Evolutionary conservation across 148 eudicot species (phyloP), one percentile per base, ranked within the genome.

Genomic region (Arctostaphylos glauca): DNA sequence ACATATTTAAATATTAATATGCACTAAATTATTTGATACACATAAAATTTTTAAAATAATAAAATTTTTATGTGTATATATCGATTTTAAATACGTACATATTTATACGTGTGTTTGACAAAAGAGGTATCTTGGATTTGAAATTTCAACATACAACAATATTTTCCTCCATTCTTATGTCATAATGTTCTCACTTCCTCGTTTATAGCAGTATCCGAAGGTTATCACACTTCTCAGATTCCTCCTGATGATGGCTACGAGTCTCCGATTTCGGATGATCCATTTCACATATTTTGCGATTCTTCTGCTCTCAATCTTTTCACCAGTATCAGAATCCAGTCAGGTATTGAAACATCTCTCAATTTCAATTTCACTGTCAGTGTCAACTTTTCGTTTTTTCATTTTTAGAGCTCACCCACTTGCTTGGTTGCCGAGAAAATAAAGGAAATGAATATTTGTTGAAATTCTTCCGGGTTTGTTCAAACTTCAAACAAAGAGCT

Each of bases 311-410:
- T 76, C 60, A 53, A 48, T 82, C 79, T 50, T 64, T 44, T 76
- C 50, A 8, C 50, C 84, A 62, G 38, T 82, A 10, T 82, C 80
- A 18, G 80, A 41, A 64, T 82, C 74, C 49, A 62, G 53, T 76
- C 83, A 80, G 82, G 82, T 80, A 68, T 46, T 52, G 5, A 31
- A 38, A 6, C 66, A 77, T 55, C 3, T 23, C 4, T 77, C 25
- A 16, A 52, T 16, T 64, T 52, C 76, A 31, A 52, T 66, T 23
- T 54, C 59, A 9, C 49, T 16, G 23, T 31, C 58, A 18, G 14
- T 21, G 58, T 67, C 59, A 31, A 64, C 59, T 9, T 64, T 80
- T 80, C 73, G 2, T 50, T 49, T 80, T 68, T 48, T 0, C 2
- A 41, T 54, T 70, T 70, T 52, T 4, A 38, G 21, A 50, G 78